Evolutionary conservation across 805 yeast genomes (phyloP).

Genomic region (Metschnikowia baotianmanensis): DNA sequence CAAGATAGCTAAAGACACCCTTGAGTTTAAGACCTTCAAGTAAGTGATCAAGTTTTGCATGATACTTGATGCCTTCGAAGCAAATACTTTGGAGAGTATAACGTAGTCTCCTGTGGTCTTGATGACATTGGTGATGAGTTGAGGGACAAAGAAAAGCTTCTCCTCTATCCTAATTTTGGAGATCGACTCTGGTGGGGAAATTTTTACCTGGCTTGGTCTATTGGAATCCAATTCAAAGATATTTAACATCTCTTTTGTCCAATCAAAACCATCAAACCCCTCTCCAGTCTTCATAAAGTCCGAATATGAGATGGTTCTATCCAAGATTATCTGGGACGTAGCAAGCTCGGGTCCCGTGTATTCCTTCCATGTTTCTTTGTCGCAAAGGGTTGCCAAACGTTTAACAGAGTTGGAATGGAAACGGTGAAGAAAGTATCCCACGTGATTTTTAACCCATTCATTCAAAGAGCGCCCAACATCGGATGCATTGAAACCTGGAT

Average conservation of each 20-base stretch:
- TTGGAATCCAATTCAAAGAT: constrained; percentile 21
- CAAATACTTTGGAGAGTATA: constrained; percentile 55
- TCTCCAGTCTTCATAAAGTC: constrained; percentile 21
- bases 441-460: constrained; percentile 65
- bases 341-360: constrained; percentile 47
- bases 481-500: constrained; percentile 60
- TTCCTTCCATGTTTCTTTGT: constrained; percentile 79
- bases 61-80: constrained; percentile 38
- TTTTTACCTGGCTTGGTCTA: no score
- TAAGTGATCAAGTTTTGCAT: constrained; percentile 47
- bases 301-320: constrained; percentile 27
- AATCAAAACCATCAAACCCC: constrained; percentile 27
- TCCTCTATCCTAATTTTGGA: constrained; percentile 16
- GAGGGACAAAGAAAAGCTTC: constrained; percentile 32
- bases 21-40: constrained; percentile 48
- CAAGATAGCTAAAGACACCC: constrained; percentile 57
- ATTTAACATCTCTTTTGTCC: constrained; percentile 27
- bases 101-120: constrained; percentile 49
- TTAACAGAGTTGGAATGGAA: constrained; percentile 53
- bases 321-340: constrained; percentile 23
- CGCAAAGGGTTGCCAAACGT: constrained; percentile 48
- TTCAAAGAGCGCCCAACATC: constrained; percentile 53
- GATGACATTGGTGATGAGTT: constrained; percentile 23
- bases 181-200: background rate
- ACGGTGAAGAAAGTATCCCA: constrained; percentile 54